A percentile compares a stretch with the other conserved stretches of the same genome.
Evolutionary conservation across 2,329 filamentous ascomycete genomes (phyloP).

Genomic region (Penicillium sp.): DNA sequence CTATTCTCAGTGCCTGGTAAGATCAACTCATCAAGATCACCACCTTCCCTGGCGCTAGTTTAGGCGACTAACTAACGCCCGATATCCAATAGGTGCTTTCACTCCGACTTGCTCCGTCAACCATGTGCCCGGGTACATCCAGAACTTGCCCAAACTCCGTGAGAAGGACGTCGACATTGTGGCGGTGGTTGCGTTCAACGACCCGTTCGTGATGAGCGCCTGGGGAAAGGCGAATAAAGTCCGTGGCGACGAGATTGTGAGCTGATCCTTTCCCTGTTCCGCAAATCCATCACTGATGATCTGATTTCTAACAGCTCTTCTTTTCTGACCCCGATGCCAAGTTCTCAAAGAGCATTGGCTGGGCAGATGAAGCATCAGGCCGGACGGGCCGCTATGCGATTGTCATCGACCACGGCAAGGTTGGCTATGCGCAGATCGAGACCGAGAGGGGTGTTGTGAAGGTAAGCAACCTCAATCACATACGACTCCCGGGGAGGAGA

Average conservation of each 20-base stretch:
- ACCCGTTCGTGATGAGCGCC: conserved; percentile 79
- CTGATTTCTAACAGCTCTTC: conserved; percentile 58
- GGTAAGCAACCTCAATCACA: conserved; percentile 18
- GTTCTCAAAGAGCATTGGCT: conserved; percentile 74
- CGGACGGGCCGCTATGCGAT: conserved; percentile 76
- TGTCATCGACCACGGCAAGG: conserved; percentile 75
- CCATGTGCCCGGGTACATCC: conserved; percentile 75
- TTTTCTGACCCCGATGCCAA: conserved; percentile 66
- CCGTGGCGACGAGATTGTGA: conserved; percentile 64
- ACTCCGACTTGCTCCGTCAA: conserved; percentile 78
- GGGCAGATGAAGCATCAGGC: conserved; percentile 56
- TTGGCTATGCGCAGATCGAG: conserved; percentile 75
- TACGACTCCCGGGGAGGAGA: no score
- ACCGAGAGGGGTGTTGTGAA: conserved; percentile 39
- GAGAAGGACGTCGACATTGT: conserved; percentile 77
- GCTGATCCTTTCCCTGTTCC: neutral
- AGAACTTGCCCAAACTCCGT: conserved; percentile 65
- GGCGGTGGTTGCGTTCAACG: conserved; percentile 76
- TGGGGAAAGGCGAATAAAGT: conserved; percentile 84
- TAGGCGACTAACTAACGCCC: neutral
- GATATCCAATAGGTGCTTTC: conserved; percentile 60
- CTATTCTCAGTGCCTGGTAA: conserved; percentile 66
- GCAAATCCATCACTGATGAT: neutral
- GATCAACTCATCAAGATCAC: conserved; percentile 15
- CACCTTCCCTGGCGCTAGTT: no score